Evolutionary conservation across 345 rosid species (phyloP), one percentile per base, ranked within the genome.

Genomic region (Eucalyptus grandis): DNA sequence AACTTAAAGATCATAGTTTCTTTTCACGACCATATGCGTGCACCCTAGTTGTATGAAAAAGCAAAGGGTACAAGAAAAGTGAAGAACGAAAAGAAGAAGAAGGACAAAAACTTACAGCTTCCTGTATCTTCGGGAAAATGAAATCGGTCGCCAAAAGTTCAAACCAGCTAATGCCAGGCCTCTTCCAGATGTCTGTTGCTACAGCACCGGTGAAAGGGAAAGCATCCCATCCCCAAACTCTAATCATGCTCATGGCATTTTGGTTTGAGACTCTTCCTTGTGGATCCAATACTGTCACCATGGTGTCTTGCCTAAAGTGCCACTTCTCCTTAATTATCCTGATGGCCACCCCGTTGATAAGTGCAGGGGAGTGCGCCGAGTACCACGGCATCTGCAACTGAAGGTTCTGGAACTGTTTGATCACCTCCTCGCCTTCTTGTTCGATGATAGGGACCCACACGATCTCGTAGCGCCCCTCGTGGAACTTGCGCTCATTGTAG

Each of bases 361-460:
- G 87, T 4, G 87, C 88, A 19, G 89, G 91, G 30, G 85, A 60
- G 43, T 88, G 51, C 21, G 60, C 80, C 19, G 91, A 69, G 87
- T 89, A 90, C 93, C 93, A 92, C 8, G 91, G 88, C 93, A 92
- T 92, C 46, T 56, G 83, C 54, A 86, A 14, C 62, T 89, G 91
- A 34, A 92, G 89, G 22, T 6, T 27, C 91, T 92, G 69, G 69
- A 90, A 92, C 46, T 69, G 87, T 40, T 58, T 72, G 34, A 56
- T 62, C 80, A 40, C 27, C 43, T 60, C 87, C 47, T 89, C 91
- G 2, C 81, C 87, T 34, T 22, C 54, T 5, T 81, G 89, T 31
- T 65, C 89, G 7, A 69, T 72, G 86, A 90, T 50, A 21, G 92
- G 93, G 21, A 92, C 56, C 93, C 93, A 92, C 44, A 92, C 86